Percentiles rank a stretch among this genome's conserved stretches.
Evolutionary conservation across 177 flowering plant genomes (phyloP).

Genomic region (Vitis hybrid): DNA sequence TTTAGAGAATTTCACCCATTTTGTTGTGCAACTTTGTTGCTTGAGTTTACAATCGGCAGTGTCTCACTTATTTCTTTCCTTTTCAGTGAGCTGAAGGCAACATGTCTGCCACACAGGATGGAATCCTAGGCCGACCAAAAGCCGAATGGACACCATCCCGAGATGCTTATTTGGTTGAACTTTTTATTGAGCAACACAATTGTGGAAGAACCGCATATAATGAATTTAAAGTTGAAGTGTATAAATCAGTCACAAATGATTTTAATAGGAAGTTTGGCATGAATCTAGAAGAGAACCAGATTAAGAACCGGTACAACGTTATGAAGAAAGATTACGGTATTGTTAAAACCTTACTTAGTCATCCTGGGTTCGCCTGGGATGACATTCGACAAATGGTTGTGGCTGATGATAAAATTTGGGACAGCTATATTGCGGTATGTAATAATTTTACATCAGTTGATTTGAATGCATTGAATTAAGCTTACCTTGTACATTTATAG

Average conservation of each 20-base stretch:
- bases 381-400: slow-evolving; percentile 25
- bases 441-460: neutral
- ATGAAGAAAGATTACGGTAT: slow-evolving; percentile 26
- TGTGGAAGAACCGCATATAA: slow-evolving; percentile 21
- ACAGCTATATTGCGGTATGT: slow-evolving; percentile 20
- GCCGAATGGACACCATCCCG: slow-evolving; percentile 24
- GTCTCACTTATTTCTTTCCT: neutral
- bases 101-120: slow-evolving; percentile 20
- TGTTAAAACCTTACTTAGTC: slow-evolving; percentile 17
- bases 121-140: slow-evolving; percentile 11
- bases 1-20: neutral
- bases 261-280: slow-evolving; percentile 19
- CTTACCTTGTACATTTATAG: neutral
- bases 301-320: slow-evolving; percentile 21
- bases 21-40: neutral
- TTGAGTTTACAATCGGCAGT: neutral
- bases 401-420: slow-evolving; percentile 25
- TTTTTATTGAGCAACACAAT: slow-evolving; percentile 23
- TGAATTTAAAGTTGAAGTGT: slow-evolving; percentile 23
- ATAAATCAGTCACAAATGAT: slow-evolving; percentile 14
- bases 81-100: neutral
- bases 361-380: slow-evolving; percentile 21
- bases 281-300: slow-evolving; percentile 23
- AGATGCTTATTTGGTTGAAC: slow-evolving; percentile 20
- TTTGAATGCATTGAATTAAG: neutral